Conservation (phyloP, 2,329 filamentous ascomycete species). For the Neofusicoccum umdonicola region DNA sequence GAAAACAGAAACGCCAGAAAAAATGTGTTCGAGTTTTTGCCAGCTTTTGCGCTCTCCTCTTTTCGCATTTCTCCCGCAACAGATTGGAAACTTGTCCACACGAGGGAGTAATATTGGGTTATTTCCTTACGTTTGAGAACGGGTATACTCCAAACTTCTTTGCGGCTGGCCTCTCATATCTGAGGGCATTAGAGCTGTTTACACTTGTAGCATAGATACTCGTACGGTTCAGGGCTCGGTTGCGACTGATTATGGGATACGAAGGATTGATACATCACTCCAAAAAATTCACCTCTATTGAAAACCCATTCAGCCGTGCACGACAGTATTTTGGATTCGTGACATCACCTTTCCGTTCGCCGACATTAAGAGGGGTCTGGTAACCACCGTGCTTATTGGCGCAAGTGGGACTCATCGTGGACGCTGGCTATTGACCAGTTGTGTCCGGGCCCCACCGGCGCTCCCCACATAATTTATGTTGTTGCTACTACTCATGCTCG, state of each 20-base stretch:
- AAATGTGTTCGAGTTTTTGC: neutral
- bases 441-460: too few species aligned
- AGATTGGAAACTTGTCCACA: constrained; percentile 3
- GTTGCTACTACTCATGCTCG: too few species aligned
- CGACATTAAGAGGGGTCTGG: too few species aligned
- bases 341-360: too few species aligned
- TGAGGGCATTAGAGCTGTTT: neutral
- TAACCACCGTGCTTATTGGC: too few species aligned
- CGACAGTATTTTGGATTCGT: neutral
- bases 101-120: neutral
- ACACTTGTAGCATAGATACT: constrained; percentile 11
- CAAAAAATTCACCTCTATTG: neutral
- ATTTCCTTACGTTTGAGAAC: neutral
- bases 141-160: constrained; percentile 6
- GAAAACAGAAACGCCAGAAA: constrained; percentile 4
- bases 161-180: neutral
- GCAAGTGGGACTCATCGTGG: too few species aligned
- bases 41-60: constrained; percentile 7
- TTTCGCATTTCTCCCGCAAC: neutral
- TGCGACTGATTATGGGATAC: neutral
- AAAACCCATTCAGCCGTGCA: neutral
- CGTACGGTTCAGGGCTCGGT: neutral
- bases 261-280: constrained; percentile 9
- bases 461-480: too few species aligned
- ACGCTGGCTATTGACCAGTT: too few species aligned